A percentile compares a stretch with the other conserved stretches of the same genome.
These are phyloP conservation scores for Pontederia paniculata DNA, from an alignment of 176 grass and related monocot species.

Conservation along the genomic window DNA sequence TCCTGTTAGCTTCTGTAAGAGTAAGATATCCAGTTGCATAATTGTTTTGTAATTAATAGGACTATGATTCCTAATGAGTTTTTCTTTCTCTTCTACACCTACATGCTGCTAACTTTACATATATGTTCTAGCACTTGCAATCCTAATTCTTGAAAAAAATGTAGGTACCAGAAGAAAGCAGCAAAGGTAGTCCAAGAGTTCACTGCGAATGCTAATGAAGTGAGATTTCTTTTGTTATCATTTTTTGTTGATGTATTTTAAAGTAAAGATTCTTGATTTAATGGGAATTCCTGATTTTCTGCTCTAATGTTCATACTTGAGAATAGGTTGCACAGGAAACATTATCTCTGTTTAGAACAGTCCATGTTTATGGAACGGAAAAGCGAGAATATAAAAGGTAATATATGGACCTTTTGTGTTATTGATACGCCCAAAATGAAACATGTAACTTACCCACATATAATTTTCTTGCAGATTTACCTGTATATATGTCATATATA, in stretches of 20 bases:
- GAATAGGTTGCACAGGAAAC: constrained; percentile 93
- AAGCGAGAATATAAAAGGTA: constrained; percentile 79
- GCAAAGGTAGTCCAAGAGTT: constrained; percentile 85
- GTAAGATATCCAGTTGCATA: too few relatives aligned
- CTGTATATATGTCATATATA: background rate
- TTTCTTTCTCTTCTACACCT: too few relatives aligned
- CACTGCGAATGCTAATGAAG: constrained; percentile 91
- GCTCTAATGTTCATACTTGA: constrained; percentile 5
- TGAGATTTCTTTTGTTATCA: constrained; percentile 31
- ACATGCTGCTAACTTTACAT: too few relatives aligned
- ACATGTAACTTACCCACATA: background rate
- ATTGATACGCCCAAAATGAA: background rate
- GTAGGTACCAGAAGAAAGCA: constrained; percentile 88
- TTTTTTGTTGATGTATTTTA: constrained; percentile 1
- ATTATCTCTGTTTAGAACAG: constrained; percentile 67
- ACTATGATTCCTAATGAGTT: too few relatives aligned
- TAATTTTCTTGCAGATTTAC: background rate
- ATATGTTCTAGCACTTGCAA: too few relatives aligned
- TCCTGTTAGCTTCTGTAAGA: too few relatives aligned
- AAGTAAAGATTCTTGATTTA: too few relatives aligned
- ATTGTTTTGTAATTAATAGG: too few relatives aligned
- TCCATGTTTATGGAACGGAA: constrained; percentile 88
- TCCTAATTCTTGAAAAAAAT: constrained; percentile 16
- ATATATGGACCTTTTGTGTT: background rate
- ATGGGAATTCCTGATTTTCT: background rate